Base-by-base conservation (phyloP, 176 grass and related monocot species). In the Hordeum marinum region DNA sequence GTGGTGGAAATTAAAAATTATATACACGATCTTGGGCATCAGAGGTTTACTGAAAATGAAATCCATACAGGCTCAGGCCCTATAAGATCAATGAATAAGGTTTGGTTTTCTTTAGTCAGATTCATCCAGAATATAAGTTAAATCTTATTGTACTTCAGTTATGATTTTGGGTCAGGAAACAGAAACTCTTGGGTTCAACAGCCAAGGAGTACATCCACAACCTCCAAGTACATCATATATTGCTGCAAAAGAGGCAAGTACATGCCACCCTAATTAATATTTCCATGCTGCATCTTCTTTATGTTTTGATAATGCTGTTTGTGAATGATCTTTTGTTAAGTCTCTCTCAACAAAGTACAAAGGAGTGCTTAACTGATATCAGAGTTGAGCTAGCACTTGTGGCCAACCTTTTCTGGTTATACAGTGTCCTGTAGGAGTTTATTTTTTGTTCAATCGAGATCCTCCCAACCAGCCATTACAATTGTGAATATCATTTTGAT, bases 191-290 rank as follows among this genome's bases (percentile, higher is more conserved):
- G 80, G 84, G 72, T 91, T 91, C 81, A 86, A 86, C 84, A 84
- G 80, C 79, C 92, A 91, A 77, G 92, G 89, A 80, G 63, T 91
- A 74, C 73, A 94, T 80, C 92, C 89, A 39, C 92, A 94, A 75
- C 89, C 86, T 81, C 41, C 79, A 77, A 94, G 45, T 58, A 57
- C 82, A 40, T 79, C 92, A 58, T 91, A 90, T 83, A 75, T 91
- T 88, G 10, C 86, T 66, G 79, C 83, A 61, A 91, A 94, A 86
- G 92, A 94, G 92, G 92, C 79, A 86, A 92, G 87, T 45, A 40
- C 68, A 59, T 68, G 26, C 77, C 46, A 82, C 25, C 66, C 21
- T 74, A 50, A 39, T 32, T 81, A 48, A 25, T 1, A 55, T 61
- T 61, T 9, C 50, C 18, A 23, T 52, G 17, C 48, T 70, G 8